Conservation (phyloP, 345 rosid genomes). For the Rhodamnia rubescens region DNA sequence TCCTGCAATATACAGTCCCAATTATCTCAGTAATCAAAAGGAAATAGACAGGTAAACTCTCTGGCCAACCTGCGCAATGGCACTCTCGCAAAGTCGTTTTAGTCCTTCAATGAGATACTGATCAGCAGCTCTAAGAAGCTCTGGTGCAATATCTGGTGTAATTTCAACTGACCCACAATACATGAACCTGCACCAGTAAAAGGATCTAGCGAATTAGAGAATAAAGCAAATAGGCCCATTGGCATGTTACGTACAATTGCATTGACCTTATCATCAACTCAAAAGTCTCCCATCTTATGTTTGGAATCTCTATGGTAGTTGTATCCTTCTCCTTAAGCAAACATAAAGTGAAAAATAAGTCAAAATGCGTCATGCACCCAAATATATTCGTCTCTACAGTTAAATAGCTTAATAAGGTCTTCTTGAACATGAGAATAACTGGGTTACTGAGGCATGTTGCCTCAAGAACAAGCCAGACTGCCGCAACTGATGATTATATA, state of each 20-base stretch:
- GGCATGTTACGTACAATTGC: neutral
- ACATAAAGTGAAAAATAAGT: no score
- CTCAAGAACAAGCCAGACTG: no score
- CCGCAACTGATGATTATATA: no score
- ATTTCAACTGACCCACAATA: slow-evolving; percentile 89
- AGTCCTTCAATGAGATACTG: slow-evolving; percentile 95
- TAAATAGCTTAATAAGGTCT: no score
- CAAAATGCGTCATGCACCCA: no score
- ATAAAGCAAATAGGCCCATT: neutral
- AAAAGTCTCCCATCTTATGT: slow-evolving; percentile 93
- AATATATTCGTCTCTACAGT: no score
- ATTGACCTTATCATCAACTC: slow-evolving; percentile 95
- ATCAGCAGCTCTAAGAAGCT: slow-evolving; percentile 95
- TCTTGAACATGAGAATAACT: no score
- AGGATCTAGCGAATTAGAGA: neutral
- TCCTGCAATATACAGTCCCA: slow-evolving; percentile 12
- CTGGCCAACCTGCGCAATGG: slow-evolving; percentile 77
- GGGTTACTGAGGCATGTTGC: no score
- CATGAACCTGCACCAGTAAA: slow-evolving; percentile 45
- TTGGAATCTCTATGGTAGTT: slow-evolving; percentile 91
- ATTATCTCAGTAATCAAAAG: no score
- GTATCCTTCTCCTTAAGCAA: slow-evolving; percentile 72
- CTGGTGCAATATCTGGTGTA: slow-evolving; percentile 69
- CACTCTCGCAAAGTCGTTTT: slow-evolving; percentile 84
- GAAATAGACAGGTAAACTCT: neutral